Evolutionary conservation across 495 filamentous ascomycete genomes (phyloP).

Genomic region (Melanomma pulvis-pyrius): DNA sequence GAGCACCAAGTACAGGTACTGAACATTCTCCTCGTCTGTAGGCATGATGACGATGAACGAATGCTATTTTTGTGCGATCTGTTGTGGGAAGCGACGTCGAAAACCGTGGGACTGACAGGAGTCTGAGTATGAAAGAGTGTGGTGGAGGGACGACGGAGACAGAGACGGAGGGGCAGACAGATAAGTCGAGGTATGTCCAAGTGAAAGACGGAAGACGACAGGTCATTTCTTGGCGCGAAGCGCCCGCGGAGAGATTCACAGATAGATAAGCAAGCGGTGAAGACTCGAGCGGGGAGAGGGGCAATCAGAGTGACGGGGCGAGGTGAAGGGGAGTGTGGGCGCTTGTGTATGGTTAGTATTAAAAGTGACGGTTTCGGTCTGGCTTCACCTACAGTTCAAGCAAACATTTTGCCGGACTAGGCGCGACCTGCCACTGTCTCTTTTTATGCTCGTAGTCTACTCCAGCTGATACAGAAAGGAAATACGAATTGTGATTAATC

Average conservation of each 20-base stretch:
- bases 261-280: background rate
- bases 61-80: background rate
- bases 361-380: background rate
- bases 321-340: background rate
- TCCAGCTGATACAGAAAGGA: too few species aligned
- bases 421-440: too few species aligned
- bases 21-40: constrained; percentile 33
- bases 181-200: background rate
- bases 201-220: background rate
- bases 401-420: background rate
- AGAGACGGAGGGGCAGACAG: background rate
- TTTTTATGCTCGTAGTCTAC: too few species aligned
- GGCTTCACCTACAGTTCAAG: background rate
- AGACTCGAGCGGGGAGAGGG: too few species aligned
- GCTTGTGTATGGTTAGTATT: background rate
- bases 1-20: constrained; percentile 31
- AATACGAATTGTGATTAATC: too few species aligned
- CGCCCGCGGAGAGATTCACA: background rate
- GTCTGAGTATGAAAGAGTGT: background rate
- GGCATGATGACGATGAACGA: constrained; percentile 20
- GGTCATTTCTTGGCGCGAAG: background rate
- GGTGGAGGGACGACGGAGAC: background rate
- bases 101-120: background rate
- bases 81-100: background rate
- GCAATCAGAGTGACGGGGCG: background rate